These are phyloP conservation scores for Biscogniauxia sp. DNA, from an alignment of 2,329 filamentous ascomycete species.

Conservation along the genomic window DNA sequence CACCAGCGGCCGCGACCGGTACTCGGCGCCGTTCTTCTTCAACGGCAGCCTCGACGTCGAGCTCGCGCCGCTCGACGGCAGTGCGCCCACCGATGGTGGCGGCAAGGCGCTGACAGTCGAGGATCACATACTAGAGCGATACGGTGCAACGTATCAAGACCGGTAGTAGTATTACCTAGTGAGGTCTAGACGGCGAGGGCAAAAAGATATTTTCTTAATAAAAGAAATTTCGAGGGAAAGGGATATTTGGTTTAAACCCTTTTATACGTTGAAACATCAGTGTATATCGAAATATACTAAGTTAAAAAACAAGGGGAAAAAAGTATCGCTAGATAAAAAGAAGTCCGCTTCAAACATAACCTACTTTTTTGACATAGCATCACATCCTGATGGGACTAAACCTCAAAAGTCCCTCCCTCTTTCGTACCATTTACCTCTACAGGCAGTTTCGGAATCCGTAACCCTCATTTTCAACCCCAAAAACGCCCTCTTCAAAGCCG, in stretches of 20 bases:
- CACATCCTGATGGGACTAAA: no score
- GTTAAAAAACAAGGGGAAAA: no score
- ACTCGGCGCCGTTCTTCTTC: conserved; percentile 25
- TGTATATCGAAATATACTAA: no score
- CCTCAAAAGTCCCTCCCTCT: background rate
- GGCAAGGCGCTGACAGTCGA: conserved; percentile 29
- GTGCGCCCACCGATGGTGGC: conserved; percentile 21
- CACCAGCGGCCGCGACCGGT: conserved; percentile 15
- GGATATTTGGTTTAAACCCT: no score
- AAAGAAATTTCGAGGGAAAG: no score
- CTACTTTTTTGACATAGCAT: no score
- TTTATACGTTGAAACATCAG: no score
- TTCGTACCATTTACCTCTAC: conserved; percentile 1
- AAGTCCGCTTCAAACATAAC: no score
- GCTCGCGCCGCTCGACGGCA: conserved; percentile 33
- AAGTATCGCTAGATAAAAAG: no score
- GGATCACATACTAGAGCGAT: conserved; percentile 34
- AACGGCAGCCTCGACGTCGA: conserved; percentile 25
- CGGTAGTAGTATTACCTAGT: background rate
- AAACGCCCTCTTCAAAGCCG: conserved; percentile 7
- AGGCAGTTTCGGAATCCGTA: conserved; percentile 26
- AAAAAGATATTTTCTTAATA: no score
- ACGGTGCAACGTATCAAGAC: conserved; percentile 29
- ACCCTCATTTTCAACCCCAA: conserved; percentile 23
- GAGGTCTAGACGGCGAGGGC: no score